Evolutionary conservation across 352 stramenopile species (phyloP).

Genomic region (Pythium aristosporum): DNA sequence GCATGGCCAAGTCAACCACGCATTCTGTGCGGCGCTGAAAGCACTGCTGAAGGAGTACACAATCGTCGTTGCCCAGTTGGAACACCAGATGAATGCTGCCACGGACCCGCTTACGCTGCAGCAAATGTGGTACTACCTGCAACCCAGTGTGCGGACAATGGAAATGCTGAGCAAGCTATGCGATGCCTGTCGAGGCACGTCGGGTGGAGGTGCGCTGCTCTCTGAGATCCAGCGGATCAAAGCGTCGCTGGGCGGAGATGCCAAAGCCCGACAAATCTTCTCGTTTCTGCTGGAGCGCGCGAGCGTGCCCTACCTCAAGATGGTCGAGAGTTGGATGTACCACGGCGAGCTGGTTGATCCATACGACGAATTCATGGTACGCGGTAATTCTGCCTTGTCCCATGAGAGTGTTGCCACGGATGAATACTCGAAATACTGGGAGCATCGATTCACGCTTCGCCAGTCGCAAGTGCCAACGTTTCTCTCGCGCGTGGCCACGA

Average conservation of each 20-base stretch:
- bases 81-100: slow-evolving; percentile 66
- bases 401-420: slow-evolving; percentile 87
- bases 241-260: slow-evolving; percentile 74
- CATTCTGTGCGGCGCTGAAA: slow-evolving; percentile 92
- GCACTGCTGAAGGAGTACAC: slow-evolving; percentile 92
- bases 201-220: slow-evolving; percentile 90
- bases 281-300: slow-evolving; percentile 83
- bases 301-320: slow-evolving; percentile 87
- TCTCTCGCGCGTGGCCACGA: slow-evolving; percentile 63
- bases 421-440: slow-evolving; percentile 90
- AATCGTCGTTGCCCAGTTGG: slow-evolving; percentile 90
- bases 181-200: slow-evolving; percentile 60
- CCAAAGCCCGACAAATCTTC: slow-evolving; percentile 73
- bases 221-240: slow-evolving; percentile 89
- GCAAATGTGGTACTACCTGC: slow-evolving; percentile 92
- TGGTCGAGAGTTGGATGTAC: slow-evolving; percentile 91
- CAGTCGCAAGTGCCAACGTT: slow-evolving; percentile 81
- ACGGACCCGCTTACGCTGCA: slow-evolving; percentile 77
- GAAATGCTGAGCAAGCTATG: slow-evolving; percentile 88
- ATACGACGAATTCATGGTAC: slow-evolving; percentile 92
- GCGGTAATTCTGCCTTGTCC: slow-evolving; percentile 66
- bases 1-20: slow-evolving; percentile 93
- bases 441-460: slow-evolving; percentile 82
- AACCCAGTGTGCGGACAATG: slow-evolving; percentile 91
- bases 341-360: slow-evolving; percentile 87